These are phyloP conservation scores for Teratosphaeria pseudoeucalypti DNA, from an alignment of 2,329 filamentous ascomycete species.

Conservation along the genomic window DNA sequence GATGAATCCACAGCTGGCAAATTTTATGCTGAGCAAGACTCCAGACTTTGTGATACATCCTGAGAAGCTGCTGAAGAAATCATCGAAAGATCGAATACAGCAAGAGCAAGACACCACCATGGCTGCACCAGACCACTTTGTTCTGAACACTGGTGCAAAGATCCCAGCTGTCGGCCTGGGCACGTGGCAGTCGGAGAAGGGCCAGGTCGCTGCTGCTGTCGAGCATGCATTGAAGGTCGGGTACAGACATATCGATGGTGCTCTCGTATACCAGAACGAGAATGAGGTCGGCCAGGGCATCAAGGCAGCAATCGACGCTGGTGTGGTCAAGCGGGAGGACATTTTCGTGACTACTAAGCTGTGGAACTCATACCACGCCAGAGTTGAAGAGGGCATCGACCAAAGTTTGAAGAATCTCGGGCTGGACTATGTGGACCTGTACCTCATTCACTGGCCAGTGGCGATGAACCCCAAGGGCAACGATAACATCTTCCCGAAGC, in stretches of 20 bases:
- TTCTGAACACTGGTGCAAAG: slow-evolving; percentile 29
- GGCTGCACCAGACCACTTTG: slow-evolving; percentile 19
- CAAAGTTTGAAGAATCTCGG: slow-evolving; percentile 64
- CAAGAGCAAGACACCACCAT: slow-evolving; percentile 11
- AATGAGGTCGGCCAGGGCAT: slow-evolving; percentile 71
- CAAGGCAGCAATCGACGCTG: slow-evolving; percentile 56
- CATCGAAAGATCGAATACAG: slow-evolving; percentile 10
- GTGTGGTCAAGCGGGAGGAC: slow-evolving; percentile 61
- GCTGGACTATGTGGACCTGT: slow-evolving; percentile 72
- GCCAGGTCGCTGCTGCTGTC: slow-evolving; percentile 39
- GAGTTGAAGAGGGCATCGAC: slow-evolving; percentile 58
- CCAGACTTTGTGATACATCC: slow-evolving; percentile 19
- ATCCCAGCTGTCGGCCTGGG: slow-evolving; percentile 30
- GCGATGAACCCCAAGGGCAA: slow-evolving; percentile 71
- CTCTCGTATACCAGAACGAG: slow-evolving; percentile 73
- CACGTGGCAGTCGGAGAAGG: slow-evolving; percentile 32
- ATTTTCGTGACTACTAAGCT: slow-evolving; percentile 79
- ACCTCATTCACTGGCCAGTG: slow-evolving; percentile 64
- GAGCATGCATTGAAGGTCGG: slow-evolving; percentile 38
- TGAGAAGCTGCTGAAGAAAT: slow-evolving; percentile 9
- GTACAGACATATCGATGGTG: slow-evolving; percentile 54
- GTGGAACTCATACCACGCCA: slow-evolving; percentile 69
- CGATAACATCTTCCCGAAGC: slow-evolving; percentile 62
- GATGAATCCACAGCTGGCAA: slow-evolving; percentile 23
- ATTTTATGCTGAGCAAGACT: slow-evolving; percentile 21